Base-by-base conservation (phyloP, 345 rosid species). In the Murraya paniculata region DNA sequence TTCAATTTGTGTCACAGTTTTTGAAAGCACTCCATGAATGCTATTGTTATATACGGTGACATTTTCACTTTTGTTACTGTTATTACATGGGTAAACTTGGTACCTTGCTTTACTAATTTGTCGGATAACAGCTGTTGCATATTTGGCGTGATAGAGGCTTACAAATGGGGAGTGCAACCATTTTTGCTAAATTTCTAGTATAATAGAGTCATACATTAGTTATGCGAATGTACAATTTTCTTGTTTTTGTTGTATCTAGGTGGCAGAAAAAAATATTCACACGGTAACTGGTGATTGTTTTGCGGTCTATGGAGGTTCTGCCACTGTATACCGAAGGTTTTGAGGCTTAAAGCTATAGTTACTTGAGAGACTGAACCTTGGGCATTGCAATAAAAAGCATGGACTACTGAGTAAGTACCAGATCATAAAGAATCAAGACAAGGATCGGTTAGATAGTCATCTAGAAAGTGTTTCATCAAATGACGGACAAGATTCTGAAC, bases 251-350 rank as follows among this genome's bases (percentile, higher is more conserved):
- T 87, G 73, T 77, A 66, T 76, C 79, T 78, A 85, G 92, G 86
- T 58, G 71, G 71, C 76, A 33, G 57, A 62, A 30, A 84, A 78
- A 53, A 80, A 71, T 39, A 53, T 74, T 76, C 66, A 73, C 61
- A 79, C 75, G 19, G 66, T 68, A 48, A 79, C 81, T 73, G 75
- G 77, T 80, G 81, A 81, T 31, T 77, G 62, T n/a, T 60, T 86
- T 78, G 80, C 83, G 45, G 80, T 75, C 10, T 64, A 73, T 71
- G 87, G 86, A 82, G 85, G 85, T 84, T 80, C 86, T 27, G 45
- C 76, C 22, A 83, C 73, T 79, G 65, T 83, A 53, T 87, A 84
- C 80, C 75, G 45, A 77, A 78, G 83, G 72, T 83, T 91, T 35
- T 80, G 83, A 72, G 90, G 90, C 39, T 84, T 41, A 41, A 41